These are phyloP conservation scores for Amoebophrya sp. DNA, from an alignment of 169 alveolate genomes.

Conservation along the genomic window DNA sequence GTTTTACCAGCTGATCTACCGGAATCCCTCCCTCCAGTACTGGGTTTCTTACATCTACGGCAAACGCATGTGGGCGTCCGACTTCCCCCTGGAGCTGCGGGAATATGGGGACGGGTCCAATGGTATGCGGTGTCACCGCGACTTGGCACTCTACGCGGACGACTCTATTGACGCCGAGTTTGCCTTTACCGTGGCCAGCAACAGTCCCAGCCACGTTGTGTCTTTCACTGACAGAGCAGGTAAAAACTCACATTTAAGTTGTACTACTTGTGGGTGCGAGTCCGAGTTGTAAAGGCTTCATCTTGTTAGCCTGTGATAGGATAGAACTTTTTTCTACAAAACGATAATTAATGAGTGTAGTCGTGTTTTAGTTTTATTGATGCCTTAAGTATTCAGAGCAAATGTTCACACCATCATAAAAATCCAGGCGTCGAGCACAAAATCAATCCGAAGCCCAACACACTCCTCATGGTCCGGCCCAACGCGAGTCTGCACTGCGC, in stretches of 20 bases:
- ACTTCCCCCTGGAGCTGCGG: background rate
- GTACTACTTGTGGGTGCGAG: too few relatives aligned
- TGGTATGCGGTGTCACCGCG: background rate
- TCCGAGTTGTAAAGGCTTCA: too few relatives aligned
- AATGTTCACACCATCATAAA: background rate
- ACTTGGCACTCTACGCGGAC: background rate
- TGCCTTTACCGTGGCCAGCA: background rate
- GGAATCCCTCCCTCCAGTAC: background rate
- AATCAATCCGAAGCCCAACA: background rate
- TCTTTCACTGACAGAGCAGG: background rate
- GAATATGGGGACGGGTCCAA: background rate
- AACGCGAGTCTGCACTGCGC: constrained; percentile 8
- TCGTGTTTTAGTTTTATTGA: too few relatives aligned
- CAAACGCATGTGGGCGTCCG: constrained; percentile 7
- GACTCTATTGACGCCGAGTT: background rate
- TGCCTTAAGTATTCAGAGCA: too few relatives aligned
- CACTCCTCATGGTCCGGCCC: background rate
- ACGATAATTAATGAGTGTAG: too few relatives aligned
- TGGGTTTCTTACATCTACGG: background rate
- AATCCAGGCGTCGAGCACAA: background rate
- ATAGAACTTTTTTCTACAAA: too few relatives aligned
- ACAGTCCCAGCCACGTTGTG: background rate
- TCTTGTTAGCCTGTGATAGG: too few relatives aligned
- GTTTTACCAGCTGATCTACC: background rate
- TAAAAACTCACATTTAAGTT: too few relatives aligned